Evolutionary conservation across 306 rosid species (phyloP).

Genomic region (Prosopis cineraria): DNA sequence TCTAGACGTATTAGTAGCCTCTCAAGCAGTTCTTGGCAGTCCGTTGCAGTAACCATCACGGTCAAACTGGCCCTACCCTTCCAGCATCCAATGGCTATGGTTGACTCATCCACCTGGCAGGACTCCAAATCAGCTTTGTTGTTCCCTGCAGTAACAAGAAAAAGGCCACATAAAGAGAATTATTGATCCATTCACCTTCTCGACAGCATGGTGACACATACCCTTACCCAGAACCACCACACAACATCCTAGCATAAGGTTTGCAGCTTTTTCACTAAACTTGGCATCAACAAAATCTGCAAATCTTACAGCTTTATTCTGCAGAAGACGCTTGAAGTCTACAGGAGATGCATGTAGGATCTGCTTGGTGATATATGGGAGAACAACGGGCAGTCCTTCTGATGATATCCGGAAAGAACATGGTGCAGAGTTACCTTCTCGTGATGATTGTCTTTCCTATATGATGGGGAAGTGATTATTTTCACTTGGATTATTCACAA

Average conservation of each 20-base stretch:
- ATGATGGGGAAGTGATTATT: slow-evolving; percentile 22
- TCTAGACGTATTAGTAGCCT: slow-evolving; percentile 66
- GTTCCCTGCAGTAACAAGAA: slow-evolving; percentile 49
- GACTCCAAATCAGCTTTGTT: slow-evolving; percentile 32
- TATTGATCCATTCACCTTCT: neutral
- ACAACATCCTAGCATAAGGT: slow-evolving; percentile 83
- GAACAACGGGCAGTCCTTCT: slow-evolving; percentile 91
- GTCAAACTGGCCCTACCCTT: slow-evolving; percentile 81
- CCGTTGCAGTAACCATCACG: slow-evolving; percentile 84
- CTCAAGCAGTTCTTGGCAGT: slow-evolving; percentile 86
- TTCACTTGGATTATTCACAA: slow-evolving; percentile 21
- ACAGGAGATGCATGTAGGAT: slow-evolving; percentile 64
- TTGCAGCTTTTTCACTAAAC: slow-evolving; percentile 70
- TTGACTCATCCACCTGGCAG: slow-evolving; percentile 66
- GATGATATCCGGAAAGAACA: slow-evolving; percentile 91
- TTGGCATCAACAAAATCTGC: slow-evolving; percentile 77
- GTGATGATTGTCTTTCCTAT: slow-evolving; percentile 93
- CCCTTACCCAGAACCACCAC: slow-evolving; percentile 75
- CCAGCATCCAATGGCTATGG: slow-evolving; percentile 99
- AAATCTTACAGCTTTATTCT: slow-evolving; percentile 74
- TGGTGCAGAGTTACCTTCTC: slow-evolving; percentile 78
- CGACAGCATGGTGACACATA: slow-evolving; percentile 33
- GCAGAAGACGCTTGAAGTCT: slow-evolving; percentile 85
- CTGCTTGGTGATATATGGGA: slow-evolving; percentile 83
- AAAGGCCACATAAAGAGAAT: neutral